These are phyloP conservation scores for Krasilnikovozyma curviuscula DNA, from an alignment of 768 basidiomycete genomes.

Conservation along the genomic window DNA sequence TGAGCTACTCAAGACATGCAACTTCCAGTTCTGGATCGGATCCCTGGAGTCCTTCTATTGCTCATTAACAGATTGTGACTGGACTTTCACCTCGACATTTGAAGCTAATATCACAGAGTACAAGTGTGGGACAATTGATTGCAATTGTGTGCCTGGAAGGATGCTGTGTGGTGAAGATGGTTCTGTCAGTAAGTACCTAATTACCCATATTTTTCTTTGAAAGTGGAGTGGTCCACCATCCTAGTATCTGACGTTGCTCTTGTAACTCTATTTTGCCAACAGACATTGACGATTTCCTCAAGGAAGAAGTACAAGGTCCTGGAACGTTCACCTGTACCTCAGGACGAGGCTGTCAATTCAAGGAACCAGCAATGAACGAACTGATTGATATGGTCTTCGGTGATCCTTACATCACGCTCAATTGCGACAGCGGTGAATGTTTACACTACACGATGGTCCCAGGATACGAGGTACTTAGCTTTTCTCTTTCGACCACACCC, in stretches of 20 bases:
- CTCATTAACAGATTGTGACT: conserved; percentile 47
- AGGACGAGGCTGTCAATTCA: conserved; percentile 62
- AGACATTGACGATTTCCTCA: conserved; percentile 90
- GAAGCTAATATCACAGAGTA: conserved; percentile 57
- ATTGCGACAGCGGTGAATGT: conserved; percentile 81
- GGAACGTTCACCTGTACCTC: conserved; percentile 60
- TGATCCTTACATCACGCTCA: conserved; percentile 67
- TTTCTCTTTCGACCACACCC: background rate
- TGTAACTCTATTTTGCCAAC: background rate
- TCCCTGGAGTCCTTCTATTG: conserved; percentile 93
- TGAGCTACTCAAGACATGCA: conserved; percentile 37
- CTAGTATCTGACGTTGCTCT: background rate
- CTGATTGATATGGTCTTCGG: conserved; percentile 87
- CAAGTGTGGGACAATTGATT: conserved; percentile 62
- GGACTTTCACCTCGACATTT: conserved; percentile 28
- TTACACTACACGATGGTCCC: conserved; percentile 84
- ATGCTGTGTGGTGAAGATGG: conserved; percentile 94
- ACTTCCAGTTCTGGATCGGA: conserved; percentile 97
- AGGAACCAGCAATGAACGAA: conserved; percentile 91
- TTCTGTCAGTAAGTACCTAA: conserved; percentile 52
- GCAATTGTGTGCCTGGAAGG: conserved; percentile 76
- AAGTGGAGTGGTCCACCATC: background rate
- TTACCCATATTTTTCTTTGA: background rate
- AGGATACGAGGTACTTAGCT: conserved; percentile 49
- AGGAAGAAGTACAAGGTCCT: conserved; percentile 75